Conservation (phyloP, 495 filamentous ascomycete genomes). For the Lindgomyces ingoldianus region DNA sequence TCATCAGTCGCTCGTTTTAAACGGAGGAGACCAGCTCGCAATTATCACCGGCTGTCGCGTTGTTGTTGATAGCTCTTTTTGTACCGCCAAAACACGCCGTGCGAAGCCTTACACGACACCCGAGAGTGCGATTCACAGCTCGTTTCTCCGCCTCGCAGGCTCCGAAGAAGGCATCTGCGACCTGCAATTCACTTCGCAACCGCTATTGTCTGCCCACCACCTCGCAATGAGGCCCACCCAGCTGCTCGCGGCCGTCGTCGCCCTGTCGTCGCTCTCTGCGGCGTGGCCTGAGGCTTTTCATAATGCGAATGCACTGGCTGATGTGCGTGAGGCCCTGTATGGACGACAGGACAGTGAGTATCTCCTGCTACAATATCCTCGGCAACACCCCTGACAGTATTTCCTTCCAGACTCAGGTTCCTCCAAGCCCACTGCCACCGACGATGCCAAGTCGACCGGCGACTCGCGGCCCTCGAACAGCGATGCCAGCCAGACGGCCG, state of each 20-base stretch:
- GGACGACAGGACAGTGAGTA: constrained; percentile 33
- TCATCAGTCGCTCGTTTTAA: constrained; percentile 34
- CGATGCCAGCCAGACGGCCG: background rate
- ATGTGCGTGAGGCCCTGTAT: constrained; percentile 29
- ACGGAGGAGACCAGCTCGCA: constrained; percentile 8
- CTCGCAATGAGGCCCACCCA: constrained; percentile 41
- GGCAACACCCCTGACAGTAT: background rate
- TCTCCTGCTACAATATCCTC: background rate
- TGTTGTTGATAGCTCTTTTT: constrained; percentile 9
- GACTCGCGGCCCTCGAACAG: background rate
- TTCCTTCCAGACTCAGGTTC: background rate
- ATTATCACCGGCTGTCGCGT: background rate
- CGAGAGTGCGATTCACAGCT: background rate
- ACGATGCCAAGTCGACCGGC: background rate
- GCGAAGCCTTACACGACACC: background rate
- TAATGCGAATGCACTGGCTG: constrained; percentile 31
- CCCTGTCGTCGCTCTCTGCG: constrained; percentile 41
- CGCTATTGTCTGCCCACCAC: background rate
- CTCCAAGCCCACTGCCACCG: constrained; percentile 4
- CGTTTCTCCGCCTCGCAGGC: background rate
- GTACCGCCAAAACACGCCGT: background rate
- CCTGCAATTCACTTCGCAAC: background rate
- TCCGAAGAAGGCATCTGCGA: too few species aligned
- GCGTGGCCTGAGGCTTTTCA: constrained; percentile 37
- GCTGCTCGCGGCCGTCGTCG: constrained; percentile 38